Percentiles rank a stretch among this genome's conserved stretches.
Conservation (phyloP, 192 early-diverging fungal species). For the Rhizophlyctis rosea region DNA sequence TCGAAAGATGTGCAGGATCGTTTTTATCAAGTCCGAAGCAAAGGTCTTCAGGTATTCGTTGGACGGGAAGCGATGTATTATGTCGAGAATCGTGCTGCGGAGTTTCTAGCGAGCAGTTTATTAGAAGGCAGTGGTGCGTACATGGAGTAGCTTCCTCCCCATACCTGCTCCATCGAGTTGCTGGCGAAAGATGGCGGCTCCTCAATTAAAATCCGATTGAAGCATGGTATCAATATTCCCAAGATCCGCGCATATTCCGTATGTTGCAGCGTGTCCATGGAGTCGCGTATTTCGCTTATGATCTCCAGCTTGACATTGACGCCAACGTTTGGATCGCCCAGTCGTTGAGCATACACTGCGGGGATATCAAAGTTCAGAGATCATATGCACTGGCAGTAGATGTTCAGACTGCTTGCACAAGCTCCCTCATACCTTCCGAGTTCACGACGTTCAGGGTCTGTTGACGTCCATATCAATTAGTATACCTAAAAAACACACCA, state of each 20-base stretch:
- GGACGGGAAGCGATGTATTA: conserved; percentile 88
- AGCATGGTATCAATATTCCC: conserved; percentile 76
- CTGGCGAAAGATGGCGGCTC: conserved; percentile 23
- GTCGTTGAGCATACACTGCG: conserved; percentile 20
- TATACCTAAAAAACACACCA: no score
- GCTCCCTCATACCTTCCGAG: no score
- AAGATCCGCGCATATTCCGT: conserved; percentile 80
- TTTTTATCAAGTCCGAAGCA: conserved; percentile 71
- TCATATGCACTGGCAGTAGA: no score
- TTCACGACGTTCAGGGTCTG: no score
- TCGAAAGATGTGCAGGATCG: conserved; percentile 71
- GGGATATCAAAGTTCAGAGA: no score
- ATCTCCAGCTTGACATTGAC: conserved; percentile 72
- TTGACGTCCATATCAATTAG: no score
- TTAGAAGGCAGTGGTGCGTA: conserved; percentile 1
- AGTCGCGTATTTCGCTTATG: conserved; percentile 82
- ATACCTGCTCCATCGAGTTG: conserved; percentile 24
- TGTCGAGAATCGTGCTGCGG: conserved; percentile 82
- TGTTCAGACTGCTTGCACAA: no score
- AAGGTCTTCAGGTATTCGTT: conserved; percentile 78
- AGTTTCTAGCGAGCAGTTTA: conserved; percentile 63
- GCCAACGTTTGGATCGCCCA: conserved; percentile 25
- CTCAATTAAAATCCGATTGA: conserved; percentile 62
- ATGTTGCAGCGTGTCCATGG: conserved; percentile 85
- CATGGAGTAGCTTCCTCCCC: not conserved